Percentiles rank a stretch among this genome's conserved stretches.
Evolutionary conservation across 139 green algal species (phyloP).

Genomic region (Chlorella sorokiniana): DNA sequence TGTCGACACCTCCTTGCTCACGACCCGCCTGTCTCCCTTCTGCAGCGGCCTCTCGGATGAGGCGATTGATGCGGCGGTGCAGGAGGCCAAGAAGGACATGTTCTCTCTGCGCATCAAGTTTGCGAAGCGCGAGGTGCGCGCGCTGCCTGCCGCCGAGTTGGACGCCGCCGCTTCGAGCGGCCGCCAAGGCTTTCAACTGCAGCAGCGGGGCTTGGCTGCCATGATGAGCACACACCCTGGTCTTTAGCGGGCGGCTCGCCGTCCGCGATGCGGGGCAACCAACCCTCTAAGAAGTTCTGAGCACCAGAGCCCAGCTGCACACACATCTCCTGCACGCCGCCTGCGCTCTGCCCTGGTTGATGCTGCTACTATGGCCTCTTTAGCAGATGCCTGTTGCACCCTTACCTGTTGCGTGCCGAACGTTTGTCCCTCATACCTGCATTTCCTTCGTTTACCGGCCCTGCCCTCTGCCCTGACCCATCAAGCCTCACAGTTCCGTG

Average conservation of each 20-base stretch:
- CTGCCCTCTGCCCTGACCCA: no score
- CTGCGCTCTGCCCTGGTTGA: no score
- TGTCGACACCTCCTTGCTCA: not conserved
- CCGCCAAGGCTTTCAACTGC: not conserved
- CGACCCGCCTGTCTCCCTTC: not conserved
- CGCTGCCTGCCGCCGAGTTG: not conserved
- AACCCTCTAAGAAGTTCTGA: conserved; percentile 34
- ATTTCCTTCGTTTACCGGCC: no score
- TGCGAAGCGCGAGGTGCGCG: conserved; percentile 50
- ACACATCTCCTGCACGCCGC: no score
- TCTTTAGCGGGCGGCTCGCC: not conserved
- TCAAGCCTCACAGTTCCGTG: not conserved
- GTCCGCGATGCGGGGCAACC: not conserved
- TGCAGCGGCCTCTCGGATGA: conserved; percentile 40
- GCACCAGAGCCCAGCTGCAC: not conserved
- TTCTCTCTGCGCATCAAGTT: conserved; percentile 64
- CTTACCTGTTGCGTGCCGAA: no score
- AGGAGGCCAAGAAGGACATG: conserved; percentile 50
- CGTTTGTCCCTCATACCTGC: no score
- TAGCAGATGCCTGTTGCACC: no score
- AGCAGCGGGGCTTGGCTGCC: not conserved
- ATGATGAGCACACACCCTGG: not conserved
- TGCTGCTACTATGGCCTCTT: no score
- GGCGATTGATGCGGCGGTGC: conserved; percentile 50
- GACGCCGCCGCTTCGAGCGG: not conserved